Base-by-base conservation (phyloP, 306 rosid species). In the Prunus dulcis region DNA sequence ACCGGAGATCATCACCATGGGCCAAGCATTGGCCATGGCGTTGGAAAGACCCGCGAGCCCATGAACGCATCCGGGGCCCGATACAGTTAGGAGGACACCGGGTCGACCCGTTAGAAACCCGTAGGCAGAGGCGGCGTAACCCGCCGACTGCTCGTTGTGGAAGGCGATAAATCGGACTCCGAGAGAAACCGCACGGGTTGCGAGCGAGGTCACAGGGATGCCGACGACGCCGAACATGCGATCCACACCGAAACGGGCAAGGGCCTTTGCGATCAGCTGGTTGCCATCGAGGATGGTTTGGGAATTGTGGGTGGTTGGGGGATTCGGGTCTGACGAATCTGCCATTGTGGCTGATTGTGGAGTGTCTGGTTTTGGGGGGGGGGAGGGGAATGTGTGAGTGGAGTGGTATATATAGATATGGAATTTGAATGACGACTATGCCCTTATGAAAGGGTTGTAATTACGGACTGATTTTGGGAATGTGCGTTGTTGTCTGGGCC, bases 181-280 rank as follows among this genome's bases (percentile, higher is more conserved):
- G 15, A 85, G 84, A 9, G 92, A 78, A 8, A 95, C 97, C 2
- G 97, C 96, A 13, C 99, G 90, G 70, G 74, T 92, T 2, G 99
- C 97, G n/a, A 95, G 83, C 15, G 97, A 85, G 7, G 99, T 95
- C 0, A 95, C 99, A 0, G 99, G 99, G 51, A 95, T 95, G 3
- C 99, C 99, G 3, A 95, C 97, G 4, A 95, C 99, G 69, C 99
- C 99, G 80, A 95, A 92, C 99, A 95, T 95, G 75, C 87, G 87
- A 17, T 84, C 80, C 2, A 91, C 91, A 17, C 97, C 97, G 52
- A 86, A 89, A 6, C 70, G 80, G 0, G 88, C 87, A 0, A 95
- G 88, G 6, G 99, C 80, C 68, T 67, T 90, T 1, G 99, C 97
- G 0, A 86, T 91, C 15, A 95, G 88, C 23, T 77, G 62, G 76